Percentiles rank a stretch among this genome's conserved stretches.
These are phyloP conservation scores for Botrytis aclada DNA, from an alignment of 2,329 filamentous ascomycete species.

Conservation along the genomic window DNA sequence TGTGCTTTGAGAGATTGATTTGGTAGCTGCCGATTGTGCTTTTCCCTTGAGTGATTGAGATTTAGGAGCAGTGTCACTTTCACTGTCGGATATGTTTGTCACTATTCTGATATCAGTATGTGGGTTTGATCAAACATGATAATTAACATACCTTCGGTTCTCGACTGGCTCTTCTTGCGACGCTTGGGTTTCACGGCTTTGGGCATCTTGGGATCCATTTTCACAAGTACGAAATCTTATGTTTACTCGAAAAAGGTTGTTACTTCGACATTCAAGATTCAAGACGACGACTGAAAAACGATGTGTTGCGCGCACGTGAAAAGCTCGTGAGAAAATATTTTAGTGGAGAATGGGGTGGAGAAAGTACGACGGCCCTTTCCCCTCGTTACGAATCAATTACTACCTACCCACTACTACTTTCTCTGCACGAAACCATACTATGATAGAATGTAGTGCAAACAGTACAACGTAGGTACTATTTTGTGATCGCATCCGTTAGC, in stretches of 20 bases:
- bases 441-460: not conserved
- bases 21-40: not conserved
- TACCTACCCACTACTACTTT: not conserved
- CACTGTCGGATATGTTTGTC: constrained; percentile 16
- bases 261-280: not conserved
- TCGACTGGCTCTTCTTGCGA: constrained; percentile 20
- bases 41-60: not conserved
- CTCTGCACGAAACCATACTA: not conserved
- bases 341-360: not conserved
- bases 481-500: not conserved
- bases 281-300: not conserved
- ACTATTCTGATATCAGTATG: not conserved
- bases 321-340: constrained; percentile 16
- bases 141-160: constrained; percentile 19
- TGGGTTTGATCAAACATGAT: not conserved
- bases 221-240: not conserved
- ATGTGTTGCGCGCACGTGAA: constrained; percentile 1
- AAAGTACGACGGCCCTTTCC: not conserved
- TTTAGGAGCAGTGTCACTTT: constrained; percentile 9
- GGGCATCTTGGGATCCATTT: constrained; percentile 13
- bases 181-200: constrained; percentile 15
- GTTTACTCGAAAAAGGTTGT: not conserved
- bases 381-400: not conserved
- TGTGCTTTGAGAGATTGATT: not conserved
- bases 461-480: not conserved